Conservation (phyloP, 345 rosid genomes). For the Punica granatum region DNA sequence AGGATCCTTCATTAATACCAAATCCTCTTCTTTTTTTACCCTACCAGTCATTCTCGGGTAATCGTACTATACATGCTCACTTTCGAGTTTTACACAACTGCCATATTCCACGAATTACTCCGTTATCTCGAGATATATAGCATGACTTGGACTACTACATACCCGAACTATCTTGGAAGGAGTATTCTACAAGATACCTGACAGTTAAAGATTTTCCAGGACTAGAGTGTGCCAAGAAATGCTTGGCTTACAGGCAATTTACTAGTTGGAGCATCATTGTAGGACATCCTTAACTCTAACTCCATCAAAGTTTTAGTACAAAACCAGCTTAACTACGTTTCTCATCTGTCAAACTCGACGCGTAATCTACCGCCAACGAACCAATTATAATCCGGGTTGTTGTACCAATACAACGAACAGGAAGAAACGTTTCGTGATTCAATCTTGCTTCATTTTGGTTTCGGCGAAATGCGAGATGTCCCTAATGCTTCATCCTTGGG, state of each 20-base stretch:
- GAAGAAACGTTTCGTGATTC: too few relatives aligned
- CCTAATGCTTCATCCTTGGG: too few relatives aligned
- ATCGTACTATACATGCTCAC: too few relatives aligned
- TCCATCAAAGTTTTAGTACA: not conserved
- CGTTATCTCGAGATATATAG: not conserved
- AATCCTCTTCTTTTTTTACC: too few relatives aligned
- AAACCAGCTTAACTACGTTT: not conserved
- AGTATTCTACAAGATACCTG: not conserved
- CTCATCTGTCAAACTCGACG: not conserved
- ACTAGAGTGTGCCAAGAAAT: not conserved
- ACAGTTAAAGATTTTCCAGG: not conserved
- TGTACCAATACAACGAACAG: not conserved
- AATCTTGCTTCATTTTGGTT: too few relatives aligned
- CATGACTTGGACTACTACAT: too few relatives aligned
- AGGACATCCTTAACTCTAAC: not conserved
- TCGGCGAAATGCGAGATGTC: too few relatives aligned
- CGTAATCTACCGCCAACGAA: not conserved
- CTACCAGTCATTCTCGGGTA: too few relatives aligned
- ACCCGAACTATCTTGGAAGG: too few relatives aligned
- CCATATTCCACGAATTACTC: too few relatives aligned
- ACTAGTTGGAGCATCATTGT: not conserved
- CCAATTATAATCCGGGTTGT: not conserved
- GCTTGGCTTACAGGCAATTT: conserved; percentile 1
- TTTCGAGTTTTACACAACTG: too few relatives aligned
- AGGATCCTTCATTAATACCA: too few relatives aligned